phyloP scores from a whole-genome alignment of 192 early-diverging fungal species.

The Backusella australiensis region DNA sequence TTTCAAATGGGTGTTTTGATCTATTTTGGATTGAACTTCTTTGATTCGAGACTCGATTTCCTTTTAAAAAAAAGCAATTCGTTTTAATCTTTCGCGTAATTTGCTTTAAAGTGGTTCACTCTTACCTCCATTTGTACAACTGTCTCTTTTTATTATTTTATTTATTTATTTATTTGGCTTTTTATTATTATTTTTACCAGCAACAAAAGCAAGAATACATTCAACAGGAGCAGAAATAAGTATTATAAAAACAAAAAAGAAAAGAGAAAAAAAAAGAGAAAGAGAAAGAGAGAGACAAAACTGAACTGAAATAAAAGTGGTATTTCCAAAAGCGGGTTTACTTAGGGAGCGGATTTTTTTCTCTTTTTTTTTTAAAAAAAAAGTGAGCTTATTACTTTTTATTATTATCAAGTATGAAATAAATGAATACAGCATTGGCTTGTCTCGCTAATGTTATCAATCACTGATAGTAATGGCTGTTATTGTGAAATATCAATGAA shows the following conservation, averaged over 20 bases:
- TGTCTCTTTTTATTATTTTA: background rate
- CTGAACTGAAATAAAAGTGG: background rate
- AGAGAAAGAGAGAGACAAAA: background rate
- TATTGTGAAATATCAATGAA: background rate
- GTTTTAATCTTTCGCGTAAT: background rate
- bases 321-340: background rate
- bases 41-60: slow-evolving; percentile 21
- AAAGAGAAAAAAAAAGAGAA: background rate
- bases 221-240: background rate
- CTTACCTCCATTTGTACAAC: slow-evolving; percentile 1
- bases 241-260: background rate
- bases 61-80: background rate
- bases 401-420: background rate
- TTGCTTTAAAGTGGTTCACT: background rate
- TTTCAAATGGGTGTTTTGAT: slow-evolving; percentile 35
- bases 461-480: no score
- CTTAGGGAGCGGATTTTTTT: background rate
- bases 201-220: background rate
- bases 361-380: background rate
- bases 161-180: background rate
- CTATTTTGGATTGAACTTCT: slow-evolving; percentile 43
- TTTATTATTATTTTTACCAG: background rate
- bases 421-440: background rate
- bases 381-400: background rate
- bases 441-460: background rate